phyloP scores from a whole-genome alignment of 2,329 filamentous ascomycete species.

The Pseudogymnoascus sp. region DNA sequence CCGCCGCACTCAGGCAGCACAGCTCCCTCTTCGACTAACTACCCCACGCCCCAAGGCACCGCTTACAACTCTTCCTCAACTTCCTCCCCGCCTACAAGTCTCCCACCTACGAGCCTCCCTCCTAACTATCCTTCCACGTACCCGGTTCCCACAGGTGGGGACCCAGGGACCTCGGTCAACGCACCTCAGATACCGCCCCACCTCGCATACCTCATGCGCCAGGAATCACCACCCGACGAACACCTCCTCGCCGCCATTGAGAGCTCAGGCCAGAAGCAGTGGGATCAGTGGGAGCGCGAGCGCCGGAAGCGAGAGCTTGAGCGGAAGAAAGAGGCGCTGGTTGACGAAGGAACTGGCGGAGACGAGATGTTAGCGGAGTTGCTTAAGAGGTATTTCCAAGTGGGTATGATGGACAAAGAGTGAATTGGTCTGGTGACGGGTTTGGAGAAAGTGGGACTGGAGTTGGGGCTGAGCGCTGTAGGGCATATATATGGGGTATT shows the following conservation, averaged over 20 bases:
- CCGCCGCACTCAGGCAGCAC: slow-evolving; percentile 1
- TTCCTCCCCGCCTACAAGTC: neutral
- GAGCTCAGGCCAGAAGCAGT: neutral
- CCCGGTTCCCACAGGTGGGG: neutral
- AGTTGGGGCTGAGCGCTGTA: neutral
- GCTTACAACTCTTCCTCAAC: neutral
- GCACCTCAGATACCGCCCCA: neutral
- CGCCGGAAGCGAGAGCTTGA: neutral
- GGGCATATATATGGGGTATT: neutral
- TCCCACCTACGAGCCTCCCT: neutral
- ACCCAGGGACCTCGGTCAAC: neutral
- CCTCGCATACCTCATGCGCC: neutral
- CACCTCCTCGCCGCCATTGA: neutral
- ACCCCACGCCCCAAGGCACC: neutral
- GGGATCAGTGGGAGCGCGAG: neutral
- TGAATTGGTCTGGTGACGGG: neutral
- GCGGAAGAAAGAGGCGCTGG: slow-evolving; percentile 5
- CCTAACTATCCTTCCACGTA: neutral
- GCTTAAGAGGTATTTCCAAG: slow-evolving; percentile 1
- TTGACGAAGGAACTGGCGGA: neutral
- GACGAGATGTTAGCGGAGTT: slow-evolving; percentile 5
- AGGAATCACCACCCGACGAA: neutral
- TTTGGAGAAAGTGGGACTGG: neutral
- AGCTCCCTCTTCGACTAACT: neutral
- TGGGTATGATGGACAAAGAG: neutral